These are phyloP conservation scores for Venturia asperata DNA, from an alignment of 2,329 filamentous ascomycete genomes.

Conservation along the genomic window DNA sequence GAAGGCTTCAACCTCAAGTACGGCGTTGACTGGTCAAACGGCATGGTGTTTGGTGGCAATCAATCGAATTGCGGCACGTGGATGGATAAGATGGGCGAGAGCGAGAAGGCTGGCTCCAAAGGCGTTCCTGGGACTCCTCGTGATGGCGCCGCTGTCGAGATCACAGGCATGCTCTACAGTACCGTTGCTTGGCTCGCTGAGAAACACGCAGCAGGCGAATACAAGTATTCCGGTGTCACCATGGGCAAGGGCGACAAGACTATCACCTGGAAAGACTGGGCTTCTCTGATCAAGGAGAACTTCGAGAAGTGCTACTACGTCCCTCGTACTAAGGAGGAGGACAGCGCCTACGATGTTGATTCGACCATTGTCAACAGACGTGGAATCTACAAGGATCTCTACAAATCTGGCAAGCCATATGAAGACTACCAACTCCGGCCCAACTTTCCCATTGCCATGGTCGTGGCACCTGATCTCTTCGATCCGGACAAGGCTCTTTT, in stretches of 20 bases:
- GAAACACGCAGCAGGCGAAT: constrained; percentile 61
- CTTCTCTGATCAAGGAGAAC: constrained; percentile 67
- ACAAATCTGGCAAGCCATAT: constrained; percentile 88
- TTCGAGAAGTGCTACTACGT: constrained; percentile 94
- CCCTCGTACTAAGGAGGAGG: constrained; percentile 61
- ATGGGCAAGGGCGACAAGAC: constrained; percentile 45
- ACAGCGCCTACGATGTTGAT: constrained; percentile 74
- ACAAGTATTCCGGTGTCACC: constrained; percentile 65
- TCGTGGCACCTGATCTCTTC: constrained; percentile 84
- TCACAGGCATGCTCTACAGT: constrained; percentile 89
- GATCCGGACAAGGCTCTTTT: constrained; percentile 67
- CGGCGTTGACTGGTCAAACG: constrained; percentile 82
- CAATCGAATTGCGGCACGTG: constrained; percentile 95
- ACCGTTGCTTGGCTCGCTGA: constrained; percentile 70
- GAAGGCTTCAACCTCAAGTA: constrained; percentile 91
- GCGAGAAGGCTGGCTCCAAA: constrained; percentile 80
- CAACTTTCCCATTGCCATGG: constrained; percentile 95
- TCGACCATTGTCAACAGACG: constrained; percentile 73
- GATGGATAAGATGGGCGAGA: constrained; percentile 99
- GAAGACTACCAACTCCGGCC: constrained; percentile 94
- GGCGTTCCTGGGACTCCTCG: constrained; percentile 93
- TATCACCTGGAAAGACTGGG: constrained; percentile 74
- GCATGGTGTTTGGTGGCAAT: constrained; percentile 88
- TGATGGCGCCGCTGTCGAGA: constrained; percentile 91
- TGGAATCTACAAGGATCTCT: constrained; percentile 97